Evolutionary conservation across 176 grass and related monocot species (phyloP).

Genomic region (Eleusine coracana): DNA sequence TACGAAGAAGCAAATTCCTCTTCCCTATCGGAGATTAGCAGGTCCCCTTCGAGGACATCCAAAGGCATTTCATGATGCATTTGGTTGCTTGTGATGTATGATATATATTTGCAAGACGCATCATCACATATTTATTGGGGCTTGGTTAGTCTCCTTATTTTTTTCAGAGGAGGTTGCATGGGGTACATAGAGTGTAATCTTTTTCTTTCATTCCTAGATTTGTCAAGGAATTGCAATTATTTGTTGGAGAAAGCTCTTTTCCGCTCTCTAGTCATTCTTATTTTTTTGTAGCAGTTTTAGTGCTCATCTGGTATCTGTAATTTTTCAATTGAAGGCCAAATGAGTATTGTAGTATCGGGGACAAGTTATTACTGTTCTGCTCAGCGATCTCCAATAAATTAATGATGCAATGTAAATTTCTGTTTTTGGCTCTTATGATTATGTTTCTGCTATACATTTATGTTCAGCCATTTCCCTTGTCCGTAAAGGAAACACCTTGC

Average conservation of each 20-base stretch:
- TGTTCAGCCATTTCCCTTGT: neutral
- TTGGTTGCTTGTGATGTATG: slow-evolving; percentile 45
- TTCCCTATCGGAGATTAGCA: slow-evolving; percentile 58
- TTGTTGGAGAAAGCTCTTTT: slow-evolving; percentile 69
- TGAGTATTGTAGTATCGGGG: slow-evolving; percentile 73
- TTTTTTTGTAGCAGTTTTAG: slow-evolving; percentile 61
- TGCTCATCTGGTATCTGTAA: slow-evolving; percentile 99
- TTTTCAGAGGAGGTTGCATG: slow-evolving; percentile 68
- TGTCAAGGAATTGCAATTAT: slow-evolving; percentile 57
- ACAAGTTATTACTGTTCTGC: slow-evolving; percentile 38
- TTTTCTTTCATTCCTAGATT: slow-evolving; percentile 68
- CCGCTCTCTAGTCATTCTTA: slow-evolving; percentile 52
- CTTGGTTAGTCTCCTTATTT: slow-evolving; percentile 66
- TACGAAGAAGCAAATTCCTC: slow-evolving; percentile 66
- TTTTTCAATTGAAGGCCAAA: slow-evolving; percentile 94
- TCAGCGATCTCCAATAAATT: slow-evolving; percentile 47
- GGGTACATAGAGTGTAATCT: slow-evolving; percentile 85
- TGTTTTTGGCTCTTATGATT: slow-evolving; percentile 3
- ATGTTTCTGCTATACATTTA: slow-evolving; percentile 15
- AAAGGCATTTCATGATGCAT: slow-evolving; percentile 64
- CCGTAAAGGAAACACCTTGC: neutral
- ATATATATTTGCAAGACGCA: slow-evolving; percentile 35
- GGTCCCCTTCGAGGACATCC: slow-evolving; percentile 66
- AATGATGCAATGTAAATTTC: slow-evolving; percentile 51
- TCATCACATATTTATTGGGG: slow-evolving; percentile 58